Conservation (phyloP, 2,329 filamentous ascomycete species). For the Nemania serpens region DNA sequence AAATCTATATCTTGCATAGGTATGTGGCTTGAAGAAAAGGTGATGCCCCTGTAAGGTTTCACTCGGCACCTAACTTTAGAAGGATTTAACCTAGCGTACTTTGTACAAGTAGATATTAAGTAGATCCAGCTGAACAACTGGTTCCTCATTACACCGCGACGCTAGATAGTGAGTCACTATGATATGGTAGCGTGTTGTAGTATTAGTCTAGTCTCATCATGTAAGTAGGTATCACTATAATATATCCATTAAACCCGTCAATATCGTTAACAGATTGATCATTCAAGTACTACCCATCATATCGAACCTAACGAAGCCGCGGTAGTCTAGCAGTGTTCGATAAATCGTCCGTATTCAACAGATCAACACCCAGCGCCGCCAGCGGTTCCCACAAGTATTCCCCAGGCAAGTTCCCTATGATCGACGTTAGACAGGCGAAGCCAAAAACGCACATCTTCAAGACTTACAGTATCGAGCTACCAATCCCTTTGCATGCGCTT, state of each 20-base stretch:
- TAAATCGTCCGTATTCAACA: constrained; percentile 38
- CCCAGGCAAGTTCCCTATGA: constrained; percentile 35
- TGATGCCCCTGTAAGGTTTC: too few relatives aligned
- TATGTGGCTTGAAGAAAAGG: too few relatives aligned
- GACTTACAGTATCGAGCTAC: constrained; percentile 41
- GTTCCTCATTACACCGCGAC: too few relatives aligned
- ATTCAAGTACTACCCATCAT: neutral
- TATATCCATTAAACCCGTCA: neutral
- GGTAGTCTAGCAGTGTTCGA: constrained; percentile 30
- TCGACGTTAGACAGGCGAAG: constrained; percentile 18
- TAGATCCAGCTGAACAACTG: too few relatives aligned
- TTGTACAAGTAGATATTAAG: too few relatives aligned
- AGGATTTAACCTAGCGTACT: too few relatives aligned
- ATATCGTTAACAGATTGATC: neutral
- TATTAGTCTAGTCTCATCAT: neutral
- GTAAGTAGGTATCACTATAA: neutral
- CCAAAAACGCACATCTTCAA: neutral
- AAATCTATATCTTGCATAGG: too few relatives aligned
- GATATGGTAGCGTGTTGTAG: too few relatives aligned
- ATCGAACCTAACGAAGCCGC: constrained; percentile 12
- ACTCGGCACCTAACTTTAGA: too few relatives aligned
- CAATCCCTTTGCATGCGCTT: constrained; percentile 35
- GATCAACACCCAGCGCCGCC: constrained; percentile 34
- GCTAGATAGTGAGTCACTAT: too few relatives aligned
- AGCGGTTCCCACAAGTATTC: constrained; percentile 39